A percentile compares a stretch with the other conserved stretches of the same genome.
Evolutionary conservation across 345 rosid species (phyloP).

Genomic region (Clarkia xantiana): DNA sequence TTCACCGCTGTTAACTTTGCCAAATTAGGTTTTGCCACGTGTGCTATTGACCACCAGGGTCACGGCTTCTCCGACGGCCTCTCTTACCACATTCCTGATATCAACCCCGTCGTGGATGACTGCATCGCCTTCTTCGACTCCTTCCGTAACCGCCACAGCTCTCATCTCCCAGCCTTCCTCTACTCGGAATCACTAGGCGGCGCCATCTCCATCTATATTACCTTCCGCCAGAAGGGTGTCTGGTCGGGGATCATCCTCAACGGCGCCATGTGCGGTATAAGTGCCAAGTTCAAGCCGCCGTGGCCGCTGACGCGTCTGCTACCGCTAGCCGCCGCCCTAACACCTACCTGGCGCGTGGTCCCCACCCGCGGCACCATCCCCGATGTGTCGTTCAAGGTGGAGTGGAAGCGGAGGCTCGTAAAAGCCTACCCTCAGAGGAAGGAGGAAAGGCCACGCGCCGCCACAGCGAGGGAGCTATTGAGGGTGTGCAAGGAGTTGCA

Average conservation of each 20-base stretch:
- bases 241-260: conserved; percentile 77
- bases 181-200: conserved; percentile 92
- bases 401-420: conserved; percentile 71
- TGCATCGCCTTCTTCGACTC: conserved; percentile 50
- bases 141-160: conserved; percentile 40
- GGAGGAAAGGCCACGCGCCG: conserved; percentile 57
- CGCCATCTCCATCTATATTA: conserved; percentile 62
- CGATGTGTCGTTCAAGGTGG: conserved; percentile 57
- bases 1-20: conserved; percentile 71
- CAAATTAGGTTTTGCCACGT: conserved; percentile 54
- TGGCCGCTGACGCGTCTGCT: conserved; percentile 86
- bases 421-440: conserved; percentile 52
- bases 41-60: conserved; percentile 95
- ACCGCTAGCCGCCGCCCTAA: conserved; percentile 38
- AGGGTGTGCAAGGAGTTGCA: conserved; percentile 65
- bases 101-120: conserved; percentile 67
- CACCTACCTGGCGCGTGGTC: conserved; percentile 77
- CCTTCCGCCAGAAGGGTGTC: conserved; percentile 46
- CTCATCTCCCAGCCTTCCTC: conserved; percentile 53
- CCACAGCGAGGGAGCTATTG: conserved; percentile 71
- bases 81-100: conserved; percentile 51
- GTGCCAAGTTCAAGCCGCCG: conserved; percentile 75
- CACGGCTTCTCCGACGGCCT: conserved; percentile 92
- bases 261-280: conserved; percentile 97
- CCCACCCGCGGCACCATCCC: conserved; percentile 78